Conservation (phyloP, 345 rosid species). For the Camelina laxa region DNA sequence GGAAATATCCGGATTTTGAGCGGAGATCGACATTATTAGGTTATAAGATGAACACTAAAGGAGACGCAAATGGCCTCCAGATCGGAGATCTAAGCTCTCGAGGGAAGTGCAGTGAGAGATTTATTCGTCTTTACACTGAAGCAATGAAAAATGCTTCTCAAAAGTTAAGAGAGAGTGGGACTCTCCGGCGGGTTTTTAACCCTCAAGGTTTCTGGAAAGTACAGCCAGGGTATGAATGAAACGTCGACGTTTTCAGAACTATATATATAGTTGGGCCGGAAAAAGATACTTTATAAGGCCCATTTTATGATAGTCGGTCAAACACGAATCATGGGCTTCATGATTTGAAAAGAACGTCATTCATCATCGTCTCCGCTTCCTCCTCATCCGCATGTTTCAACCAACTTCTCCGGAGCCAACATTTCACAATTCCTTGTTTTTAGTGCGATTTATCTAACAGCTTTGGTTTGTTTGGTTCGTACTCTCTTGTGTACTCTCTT, state of each 20-base stretch:
- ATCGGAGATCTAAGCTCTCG: constrained; percentile 41
- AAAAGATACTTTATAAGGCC: neutral
- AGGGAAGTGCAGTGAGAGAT: constrained; percentile 21
- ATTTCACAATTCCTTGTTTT: too few species aligned
- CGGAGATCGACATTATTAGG: constrained; percentile 59
- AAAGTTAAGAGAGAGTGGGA: constrained; percentile 12
- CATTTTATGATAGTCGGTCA: neutral
- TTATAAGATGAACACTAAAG: neutral
- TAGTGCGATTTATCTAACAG: too few species aligned
- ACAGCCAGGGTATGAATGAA: constrained; percentile 24
- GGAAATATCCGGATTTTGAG: constrained; percentile 77
- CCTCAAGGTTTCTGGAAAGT: constrained; percentile 36
- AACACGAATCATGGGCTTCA: neutral
- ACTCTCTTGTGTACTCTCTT: too few species aligned
- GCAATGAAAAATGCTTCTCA: constrained; percentile 37
- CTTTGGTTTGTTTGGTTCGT: too few species aligned
- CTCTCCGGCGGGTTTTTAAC: constrained; percentile 41
- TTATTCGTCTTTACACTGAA: neutral
- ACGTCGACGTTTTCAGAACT: neutral
- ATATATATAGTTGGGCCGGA: neutral
- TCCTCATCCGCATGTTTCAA: neutral
- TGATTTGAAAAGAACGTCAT: neutral
- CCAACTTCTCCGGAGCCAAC: neutral
- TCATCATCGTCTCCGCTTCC: neutral
- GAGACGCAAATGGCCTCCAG: constrained; percentile 41